These are phyloP conservation scores for Neocatenulostroma microsporum DNA, from an alignment of 2,329 filamentous ascomycete genomes.

Conservation along the genomic window DNA sequence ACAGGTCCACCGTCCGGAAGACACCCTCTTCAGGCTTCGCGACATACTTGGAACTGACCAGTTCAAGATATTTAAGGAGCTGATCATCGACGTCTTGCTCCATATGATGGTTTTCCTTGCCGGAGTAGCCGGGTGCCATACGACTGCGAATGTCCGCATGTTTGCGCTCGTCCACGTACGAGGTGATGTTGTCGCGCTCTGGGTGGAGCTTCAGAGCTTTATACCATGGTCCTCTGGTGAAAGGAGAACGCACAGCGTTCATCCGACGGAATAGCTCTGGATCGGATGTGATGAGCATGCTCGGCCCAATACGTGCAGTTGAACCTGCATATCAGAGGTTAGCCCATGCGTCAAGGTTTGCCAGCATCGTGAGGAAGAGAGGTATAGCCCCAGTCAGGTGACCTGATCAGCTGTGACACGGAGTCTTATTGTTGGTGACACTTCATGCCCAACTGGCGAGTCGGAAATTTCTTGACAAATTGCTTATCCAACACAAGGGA, in stretches of 20 bases:
- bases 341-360: no score
- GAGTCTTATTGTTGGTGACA: no score
- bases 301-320: constrained; percentile 31
- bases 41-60: constrained; percentile 30
- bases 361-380: no score
- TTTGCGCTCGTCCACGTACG: constrained; percentile 31
- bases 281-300: constrained; percentile 32
- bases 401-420: no score
- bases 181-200: constrained; percentile 34
- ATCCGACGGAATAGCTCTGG: constrained; percentile 32
- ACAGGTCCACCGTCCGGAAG: constrained; percentile 30
- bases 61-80: constrained; percentile 27
- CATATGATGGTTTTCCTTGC: constrained; percentile 33
- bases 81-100: constrained; percentile 33
- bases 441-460: no score
- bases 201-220: constrained; percentile 32
- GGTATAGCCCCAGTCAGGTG: no score
- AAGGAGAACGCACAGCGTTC: constrained; percentile 32
- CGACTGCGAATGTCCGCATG: constrained; percentile 31
- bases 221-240: constrained; percentile 32
- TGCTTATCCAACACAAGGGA: neutral
- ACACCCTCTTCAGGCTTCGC: constrained; percentile 23
- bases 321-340: constrained; percentile 22
- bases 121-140: constrained; percentile 34
- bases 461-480: no score